Evolutionary conservation across 176 grass and related monocot genomes (phyloP).

Genomic region (Stipa capillata): DNA sequence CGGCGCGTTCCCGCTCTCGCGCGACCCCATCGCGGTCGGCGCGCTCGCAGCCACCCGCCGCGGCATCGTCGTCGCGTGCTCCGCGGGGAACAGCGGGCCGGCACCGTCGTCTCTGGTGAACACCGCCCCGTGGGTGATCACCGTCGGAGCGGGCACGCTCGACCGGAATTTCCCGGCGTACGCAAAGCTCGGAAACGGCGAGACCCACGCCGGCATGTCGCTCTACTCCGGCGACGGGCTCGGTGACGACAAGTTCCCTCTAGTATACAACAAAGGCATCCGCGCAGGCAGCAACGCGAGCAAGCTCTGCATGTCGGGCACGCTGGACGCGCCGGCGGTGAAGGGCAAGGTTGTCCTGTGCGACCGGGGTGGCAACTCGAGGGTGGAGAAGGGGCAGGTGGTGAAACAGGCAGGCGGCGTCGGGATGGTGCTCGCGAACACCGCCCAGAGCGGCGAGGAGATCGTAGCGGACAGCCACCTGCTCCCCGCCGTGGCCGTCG

Average conservation of each 20-base stretch:
- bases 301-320: conserved; percentile 54
- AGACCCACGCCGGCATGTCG: conserved; percentile 51
- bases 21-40: conserved; percentile 68
- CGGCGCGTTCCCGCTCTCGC: conserved; percentile 37
- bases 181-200: conserved; percentile 40
- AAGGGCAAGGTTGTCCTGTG: conserved; percentile 74
- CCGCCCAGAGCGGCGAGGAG: conserved; percentile 50
- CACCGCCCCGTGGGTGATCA: conserved; percentile 74
- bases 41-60: conserved; percentile 53
- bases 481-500: conserved; percentile 51
- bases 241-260: conserved; percentile 5
- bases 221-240: conserved; percentile 44
- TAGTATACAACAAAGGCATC: conserved; percentile 54
- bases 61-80: conserved; percentile 78
- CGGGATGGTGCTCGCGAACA: conserved; percentile 72
- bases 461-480: conserved; percentile 69
- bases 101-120: conserved; percentile 50
- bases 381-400: conserved; percentile 62
- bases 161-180: conserved; percentile 72
- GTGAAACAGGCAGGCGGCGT: conserved; percentile 59
- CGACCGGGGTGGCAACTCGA: conserved; percentile 53
- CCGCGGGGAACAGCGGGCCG: conserved; percentile 78
- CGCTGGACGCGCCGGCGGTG: conserved; percentile 42
- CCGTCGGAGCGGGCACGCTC: conserved; percentile 64
- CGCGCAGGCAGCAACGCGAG: conserved; percentile 51